Conservation (phyloP, 1,284 basidiomycete genomes). For the Cutaneotrichosporon sp. region DNA sequence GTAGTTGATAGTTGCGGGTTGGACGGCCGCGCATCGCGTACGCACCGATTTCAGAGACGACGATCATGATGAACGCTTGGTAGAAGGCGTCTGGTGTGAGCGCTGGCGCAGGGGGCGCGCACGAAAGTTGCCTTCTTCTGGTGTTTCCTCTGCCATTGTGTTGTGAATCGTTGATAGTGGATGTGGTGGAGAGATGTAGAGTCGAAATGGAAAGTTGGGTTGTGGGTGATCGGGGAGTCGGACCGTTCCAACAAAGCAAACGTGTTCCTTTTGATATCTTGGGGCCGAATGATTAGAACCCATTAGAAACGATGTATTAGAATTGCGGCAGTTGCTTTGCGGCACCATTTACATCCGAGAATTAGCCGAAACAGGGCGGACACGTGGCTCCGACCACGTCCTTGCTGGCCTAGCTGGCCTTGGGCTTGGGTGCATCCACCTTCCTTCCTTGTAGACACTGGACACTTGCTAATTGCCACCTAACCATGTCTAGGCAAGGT, state of each 20-base stretch:
- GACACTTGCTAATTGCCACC: background rate
- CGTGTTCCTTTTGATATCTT: background rate
- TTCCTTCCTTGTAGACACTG: background rate
- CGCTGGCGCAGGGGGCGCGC: background rate
- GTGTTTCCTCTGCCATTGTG: constrained; percentile 13
- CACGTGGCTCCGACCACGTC: background rate
- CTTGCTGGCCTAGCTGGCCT: background rate
- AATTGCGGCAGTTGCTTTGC: background rate
- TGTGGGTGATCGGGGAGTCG: background rate
- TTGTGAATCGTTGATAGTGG: background rate
- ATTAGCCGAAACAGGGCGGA: background rate
- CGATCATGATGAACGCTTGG: constrained; percentile 81
- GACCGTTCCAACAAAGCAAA: background rate
- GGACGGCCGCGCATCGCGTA: background rate
- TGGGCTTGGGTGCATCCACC: background rate
- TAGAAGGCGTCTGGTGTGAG: constrained; percentile 59
- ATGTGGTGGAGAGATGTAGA: background rate
- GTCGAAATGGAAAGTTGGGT: background rate
- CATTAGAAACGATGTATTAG: background rate
- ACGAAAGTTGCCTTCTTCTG: constrained; percentile 21
- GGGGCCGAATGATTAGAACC: background rate
- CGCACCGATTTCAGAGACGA: constrained; percentile 72
- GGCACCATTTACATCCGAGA: background rate
- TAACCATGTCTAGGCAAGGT: constrained; percentile 44
- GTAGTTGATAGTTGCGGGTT: background rate